Evolutionary conservation across 2,329 filamentous ascomycete species (phyloP).

Genomic region (Atkinsonella texensis): DNA sequence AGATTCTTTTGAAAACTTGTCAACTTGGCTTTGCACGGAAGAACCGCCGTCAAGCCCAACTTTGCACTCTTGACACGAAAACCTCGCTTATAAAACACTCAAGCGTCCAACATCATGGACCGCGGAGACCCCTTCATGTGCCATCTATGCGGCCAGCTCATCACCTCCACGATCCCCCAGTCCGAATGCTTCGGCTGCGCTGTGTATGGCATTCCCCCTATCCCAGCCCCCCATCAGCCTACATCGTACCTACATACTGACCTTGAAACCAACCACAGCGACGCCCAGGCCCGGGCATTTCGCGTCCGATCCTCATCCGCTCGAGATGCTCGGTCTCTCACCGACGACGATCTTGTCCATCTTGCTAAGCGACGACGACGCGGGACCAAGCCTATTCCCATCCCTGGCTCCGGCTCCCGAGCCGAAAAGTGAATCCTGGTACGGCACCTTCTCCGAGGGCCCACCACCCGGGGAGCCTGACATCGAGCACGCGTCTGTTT

Average conservation of each 20-base stretch:
- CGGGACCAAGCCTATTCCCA: neutral
- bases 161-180: constrained; percentile 8
- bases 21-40: too few species aligned
- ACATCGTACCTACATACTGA: neutral
- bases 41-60: too few species aligned
- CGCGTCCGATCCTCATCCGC: neutral
- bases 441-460: neutral
- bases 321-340: neutral
- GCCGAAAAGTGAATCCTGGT: neutral
- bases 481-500: neutral
- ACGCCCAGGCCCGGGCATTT: neutral
- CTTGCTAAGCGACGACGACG: neutral
- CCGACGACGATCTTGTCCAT: neutral
- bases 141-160: constrained; percentile 10
- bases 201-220: constrained; percentile 5
- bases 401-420: neutral
- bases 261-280: neutral
- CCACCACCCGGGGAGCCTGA: neutral
- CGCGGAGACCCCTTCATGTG: constrained; percentile 4
- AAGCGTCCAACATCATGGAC: neutral
- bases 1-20: too few species aligned
- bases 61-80: too few species aligned
- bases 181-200: constrained; percentile 12
- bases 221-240: neutral
- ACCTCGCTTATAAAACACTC: too few species aligned